phyloP scores from a whole-genome alignment of 1,284 basidiomycete species.

The Cystobasidium pallidum region DNA sequence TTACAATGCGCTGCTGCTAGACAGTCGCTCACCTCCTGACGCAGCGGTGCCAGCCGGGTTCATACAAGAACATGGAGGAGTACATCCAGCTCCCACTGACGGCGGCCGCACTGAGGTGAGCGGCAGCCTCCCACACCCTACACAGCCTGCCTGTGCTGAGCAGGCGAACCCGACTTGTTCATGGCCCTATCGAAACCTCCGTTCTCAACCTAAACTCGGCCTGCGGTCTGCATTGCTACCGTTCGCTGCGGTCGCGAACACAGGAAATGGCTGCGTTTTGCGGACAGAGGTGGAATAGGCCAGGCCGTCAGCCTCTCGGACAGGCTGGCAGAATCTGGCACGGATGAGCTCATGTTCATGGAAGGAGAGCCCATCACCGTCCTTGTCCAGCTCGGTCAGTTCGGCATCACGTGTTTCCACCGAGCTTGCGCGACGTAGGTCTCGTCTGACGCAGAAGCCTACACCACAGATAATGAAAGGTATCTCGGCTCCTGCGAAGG shows the following conservation, averaged over 20 bases:
- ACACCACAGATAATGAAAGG: slow-evolving; percentile 14
- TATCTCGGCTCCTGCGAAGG: slow-evolving; percentile 39
- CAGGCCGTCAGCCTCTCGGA: slow-evolving; percentile 12
- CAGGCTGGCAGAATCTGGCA: slow-evolving; percentile 31
- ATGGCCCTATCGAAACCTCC: too few relatives aligned
- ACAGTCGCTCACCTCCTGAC: background rate
- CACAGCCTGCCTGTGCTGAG: background rate
- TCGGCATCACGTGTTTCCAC: slow-evolving; percentile 15
- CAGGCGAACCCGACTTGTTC: too few relatives aligned
- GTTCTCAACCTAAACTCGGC: too few relatives aligned
- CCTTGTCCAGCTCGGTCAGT: slow-evolving; percentile 37
- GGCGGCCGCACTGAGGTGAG: slow-evolving; percentile 25
- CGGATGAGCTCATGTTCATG: slow-evolving; percentile 44
- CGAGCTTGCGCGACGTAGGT: background rate
- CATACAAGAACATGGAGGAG: background rate
- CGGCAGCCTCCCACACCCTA: background rate
- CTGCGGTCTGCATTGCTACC: too few relatives aligned
- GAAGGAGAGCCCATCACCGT: slow-evolving; percentile 34
- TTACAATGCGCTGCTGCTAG: background rate
- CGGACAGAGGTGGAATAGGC: slow-evolving; percentile 32
- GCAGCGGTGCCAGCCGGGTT: background rate
- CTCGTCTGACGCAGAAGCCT: too few relatives aligned
- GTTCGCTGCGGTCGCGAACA: too few relatives aligned
- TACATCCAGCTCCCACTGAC: slow-evolving; percentile 19
- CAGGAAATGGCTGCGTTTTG: slow-evolving; percentile 41